phyloP scores from a whole-genome alignment of 371 early-diverging fungal genomes.

The Mucor lusitanicus region DNA sequence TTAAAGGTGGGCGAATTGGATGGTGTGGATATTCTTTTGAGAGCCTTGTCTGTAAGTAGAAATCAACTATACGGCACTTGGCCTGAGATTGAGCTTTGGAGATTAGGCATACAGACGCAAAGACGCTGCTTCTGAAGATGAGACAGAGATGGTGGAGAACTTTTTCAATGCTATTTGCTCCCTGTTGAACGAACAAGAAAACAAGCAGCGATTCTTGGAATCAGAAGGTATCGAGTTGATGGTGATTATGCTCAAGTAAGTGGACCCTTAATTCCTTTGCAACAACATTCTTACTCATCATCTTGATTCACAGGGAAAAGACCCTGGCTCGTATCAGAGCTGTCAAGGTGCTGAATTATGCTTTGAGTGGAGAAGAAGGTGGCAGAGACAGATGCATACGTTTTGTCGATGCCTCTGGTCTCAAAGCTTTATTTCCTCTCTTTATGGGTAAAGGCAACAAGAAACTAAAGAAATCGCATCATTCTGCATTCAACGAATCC shows the following conservation, averaged over 20 bases:
- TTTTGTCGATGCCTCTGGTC: slow-evolving; percentile 80
- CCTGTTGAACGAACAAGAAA: slow-evolving; percentile 57
- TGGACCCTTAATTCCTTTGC: not conserved
- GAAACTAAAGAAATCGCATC: slow-evolving; percentile 68
- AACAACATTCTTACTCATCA: not conserved
- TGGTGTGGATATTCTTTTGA: slow-evolving; percentile 76
- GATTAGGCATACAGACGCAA: slow-evolving; percentile 61
- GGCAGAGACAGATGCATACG: slow-evolving; percentile 58
- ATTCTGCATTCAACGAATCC: slow-evolving; percentile 58
- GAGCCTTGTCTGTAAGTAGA: slow-evolving; percentile 54
- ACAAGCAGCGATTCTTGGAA: slow-evolving; percentile 73
- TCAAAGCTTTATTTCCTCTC: slow-evolving; percentile 78
- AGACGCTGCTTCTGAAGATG: slow-evolving; percentile 85
- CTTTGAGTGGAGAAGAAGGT: slow-evolving; percentile 64
- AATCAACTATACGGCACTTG: not conserved
- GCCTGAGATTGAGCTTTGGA: not conserved
- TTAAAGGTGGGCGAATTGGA: slow-evolving; percentile 60
- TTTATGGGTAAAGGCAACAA: slow-evolving; percentile 80
- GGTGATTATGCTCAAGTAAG: slow-evolving; percentile 83
- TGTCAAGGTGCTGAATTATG: slow-evolving; percentile 86
- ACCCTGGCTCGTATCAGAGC: slow-evolving; percentile 80
- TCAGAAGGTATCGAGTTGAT: slow-evolving; percentile 91
- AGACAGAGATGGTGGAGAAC: slow-evolving; percentile 89
- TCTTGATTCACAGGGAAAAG: slow-evolving; percentile 58
- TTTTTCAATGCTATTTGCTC: slow-evolving; percentile 82